Evolutionary conservation across 768 basidiomycete species (phyloP).

Genomic region (Zangia roseola): DNA sequence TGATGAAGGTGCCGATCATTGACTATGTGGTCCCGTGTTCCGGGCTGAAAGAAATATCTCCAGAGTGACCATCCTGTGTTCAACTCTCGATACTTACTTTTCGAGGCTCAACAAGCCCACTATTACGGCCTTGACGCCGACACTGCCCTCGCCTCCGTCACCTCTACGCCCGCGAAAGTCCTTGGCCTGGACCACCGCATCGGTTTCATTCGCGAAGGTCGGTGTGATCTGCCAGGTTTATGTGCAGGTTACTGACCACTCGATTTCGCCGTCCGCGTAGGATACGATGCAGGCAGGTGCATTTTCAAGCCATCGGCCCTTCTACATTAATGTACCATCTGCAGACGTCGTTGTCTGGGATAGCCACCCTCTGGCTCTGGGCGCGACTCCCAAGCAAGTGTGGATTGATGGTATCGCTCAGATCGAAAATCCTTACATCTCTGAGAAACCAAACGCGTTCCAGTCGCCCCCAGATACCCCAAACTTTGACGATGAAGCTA

Average conservation of each 20-base stretch:
- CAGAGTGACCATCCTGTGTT: constrained; percentile 59
- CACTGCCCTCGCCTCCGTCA: constrained; percentile 63
- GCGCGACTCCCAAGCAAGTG: constrained; percentile 70
- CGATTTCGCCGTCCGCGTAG: constrained; percentile 12
- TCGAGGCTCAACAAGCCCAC: constrained; percentile 72
- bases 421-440: constrained; percentile 47
- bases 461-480: constrained; percentile 57
- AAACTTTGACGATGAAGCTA: constrained; percentile 67
- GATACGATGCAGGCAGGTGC: constrained; percentile 46
- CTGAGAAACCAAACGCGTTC: constrained; percentile 37
- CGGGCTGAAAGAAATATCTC: not conserved
- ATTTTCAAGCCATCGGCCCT: too few relatives aligned
- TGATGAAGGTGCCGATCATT: constrained; percentile 61
- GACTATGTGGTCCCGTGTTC: not conserved
- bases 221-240: not conserved
- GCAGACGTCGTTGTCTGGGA: constrained; percentile 73
- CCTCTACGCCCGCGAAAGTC: constrained; percentile 61
- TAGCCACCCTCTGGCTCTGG: constrained; percentile 70
- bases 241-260: not conserved
- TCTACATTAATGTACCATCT: not conserved
- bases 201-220: constrained; percentile 56
- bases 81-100: constrained; percentile 65
- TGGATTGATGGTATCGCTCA: constrained; percentile 88
- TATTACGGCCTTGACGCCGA: constrained; percentile 60
- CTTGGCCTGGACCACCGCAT: constrained; percentile 77